Percentiles rank a stretch among this genome's conserved stretches.
Conservation (phyloP, 805 yeast species). For the Monosporozyma aerobia region DNA sequence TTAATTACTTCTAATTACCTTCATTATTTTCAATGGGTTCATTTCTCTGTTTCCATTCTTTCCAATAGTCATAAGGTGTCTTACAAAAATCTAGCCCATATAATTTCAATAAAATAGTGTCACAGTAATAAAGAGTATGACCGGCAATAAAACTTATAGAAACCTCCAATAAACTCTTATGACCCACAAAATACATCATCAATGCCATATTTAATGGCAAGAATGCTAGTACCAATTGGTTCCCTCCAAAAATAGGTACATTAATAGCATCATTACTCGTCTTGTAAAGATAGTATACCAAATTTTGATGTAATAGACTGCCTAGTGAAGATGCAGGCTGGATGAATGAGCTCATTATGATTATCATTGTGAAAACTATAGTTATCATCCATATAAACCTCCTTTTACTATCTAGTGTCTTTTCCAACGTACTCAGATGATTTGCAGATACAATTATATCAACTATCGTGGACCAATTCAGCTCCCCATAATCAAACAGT, state of each 20-base stretch:
- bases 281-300: constrained; percentile 21
- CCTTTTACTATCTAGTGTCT: constrained; percentile 16
- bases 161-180: constrained; percentile 13
- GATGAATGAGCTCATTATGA: constrained; percentile 17
- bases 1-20: not conserved
- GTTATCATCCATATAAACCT: constrained; percentile 22
- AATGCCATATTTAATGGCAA: constrained; percentile 19
- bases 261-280: constrained; percentile 14
- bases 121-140: constrained; percentile 22
- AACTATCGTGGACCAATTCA: constrained; percentile 16
- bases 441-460: constrained; percentile 17
- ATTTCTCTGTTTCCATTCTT: constrained; percentile 7
- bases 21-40: not conserved
- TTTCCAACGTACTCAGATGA: constrained; percentile 21
- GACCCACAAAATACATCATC: constrained; percentile 14
- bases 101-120: constrained; percentile 18
- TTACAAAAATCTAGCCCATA: constrained; percentile 23
- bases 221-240: constrained; percentile 15
- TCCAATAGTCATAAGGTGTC: constrained; percentile 22
- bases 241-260: constrained; percentile 16
- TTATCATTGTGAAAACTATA: constrained; percentile 10
- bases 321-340: constrained; percentile 25
- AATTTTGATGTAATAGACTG: constrained; percentile 19
- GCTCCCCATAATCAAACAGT: constrained; percentile 32
- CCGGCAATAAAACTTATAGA: constrained; percentile 24